phyloP scores from a whole-genome alignment of 2,329 filamentous ascomycete genomes.

The Exophiala oligosperma region DNA sequence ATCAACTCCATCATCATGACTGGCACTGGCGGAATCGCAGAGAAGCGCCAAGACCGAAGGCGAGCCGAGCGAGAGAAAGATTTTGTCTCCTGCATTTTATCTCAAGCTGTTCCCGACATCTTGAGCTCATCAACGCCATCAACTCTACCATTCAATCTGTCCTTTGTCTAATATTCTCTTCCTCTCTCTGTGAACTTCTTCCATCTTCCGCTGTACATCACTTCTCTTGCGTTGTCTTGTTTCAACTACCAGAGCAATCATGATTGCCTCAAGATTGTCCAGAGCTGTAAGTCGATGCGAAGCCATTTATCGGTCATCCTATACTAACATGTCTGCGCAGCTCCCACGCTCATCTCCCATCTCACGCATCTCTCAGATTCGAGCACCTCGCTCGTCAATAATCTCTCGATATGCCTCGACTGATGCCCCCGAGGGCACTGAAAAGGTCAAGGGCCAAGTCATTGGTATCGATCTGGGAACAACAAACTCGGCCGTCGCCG shows the following conservation, averaged over 20 bases:
- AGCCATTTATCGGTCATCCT: constrained; percentile 13
- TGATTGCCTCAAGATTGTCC: constrained; percentile 71
- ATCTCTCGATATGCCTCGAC: constrained; percentile 79
- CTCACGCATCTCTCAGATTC: constrained; percentile 67
- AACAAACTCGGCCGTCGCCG: constrained; percentile 94
- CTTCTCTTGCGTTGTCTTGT: constrained; percentile 25
- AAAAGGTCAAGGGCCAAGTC: constrained; percentile 91
- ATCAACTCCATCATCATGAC: no score
- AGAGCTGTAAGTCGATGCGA: constrained; percentile 64
- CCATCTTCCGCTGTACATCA: constrained; percentile 20
- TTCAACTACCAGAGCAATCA: constrained; percentile 35
- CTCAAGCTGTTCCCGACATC: constrained; percentile 8
- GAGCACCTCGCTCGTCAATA: constrained; percentile 69
- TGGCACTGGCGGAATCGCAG: no score
- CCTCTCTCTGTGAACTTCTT: constrained; percentile 14
- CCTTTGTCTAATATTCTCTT: not conserved
- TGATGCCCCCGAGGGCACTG: constrained; percentile 58
- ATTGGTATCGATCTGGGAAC: constrained; percentile 99
- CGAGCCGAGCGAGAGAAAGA: constrained; percentile 6
- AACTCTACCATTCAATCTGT: constrained; percentile 27
- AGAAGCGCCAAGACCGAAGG: constrained; percentile 1
- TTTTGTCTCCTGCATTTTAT: constrained; percentile 6
- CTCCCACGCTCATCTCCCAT: constrained; percentile 75
- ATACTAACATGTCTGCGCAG: constrained; percentile 44
- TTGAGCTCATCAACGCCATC: constrained; percentile 16